A percentile compares a stretch with the other conserved stretches of the same genome.
These are phyloP conservation scores for Dioszegia aurantiaca DNA, from an alignment of 768 basidiomycete genomes.

Conservation along the genomic window DNA sequence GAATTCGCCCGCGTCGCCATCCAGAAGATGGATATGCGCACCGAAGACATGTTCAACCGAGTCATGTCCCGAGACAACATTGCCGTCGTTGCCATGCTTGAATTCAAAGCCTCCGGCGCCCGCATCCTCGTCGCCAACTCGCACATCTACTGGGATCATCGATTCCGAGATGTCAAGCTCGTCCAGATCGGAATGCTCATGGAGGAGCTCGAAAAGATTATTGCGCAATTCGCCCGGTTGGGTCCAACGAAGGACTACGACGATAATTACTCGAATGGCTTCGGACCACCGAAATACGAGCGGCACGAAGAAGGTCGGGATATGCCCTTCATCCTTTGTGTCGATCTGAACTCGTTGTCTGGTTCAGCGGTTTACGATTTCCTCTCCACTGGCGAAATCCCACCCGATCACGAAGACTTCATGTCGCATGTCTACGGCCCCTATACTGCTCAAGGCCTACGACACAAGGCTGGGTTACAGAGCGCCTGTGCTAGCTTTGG, in stretches of 20 bases:
- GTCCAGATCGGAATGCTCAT: conserved; percentile 89
- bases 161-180: conserved; percentile 91
- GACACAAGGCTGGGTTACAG: conserved; percentile 75
- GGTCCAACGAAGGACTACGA: conserved; percentile 58
- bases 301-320: conserved; percentile 62
- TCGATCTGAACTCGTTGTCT: conserved; percentile 93
- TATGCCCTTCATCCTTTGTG: conserved; percentile 85
- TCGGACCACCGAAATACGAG: conserved; percentile 39
- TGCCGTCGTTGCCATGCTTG: conserved; percentile 79
- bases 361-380: conserved; percentile 88
- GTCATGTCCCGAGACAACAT: conserved; percentile 93
- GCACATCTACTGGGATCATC: conserved; percentile 90
- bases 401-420: conserved; percentile 82
- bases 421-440: conserved; percentile 84
- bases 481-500: conserved; percentile 69
- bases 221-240: conserved; percentile 75
- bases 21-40: conserved; percentile 73
- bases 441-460: conserved; percentile 77
- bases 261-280: conserved; percentile 34
- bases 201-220: conserved; percentile 89
- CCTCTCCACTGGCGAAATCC: conserved; percentile 64
- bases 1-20: conserved; percentile 92
- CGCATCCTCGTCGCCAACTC: conserved; percentile 84
- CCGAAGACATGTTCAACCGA: conserved; percentile 99
- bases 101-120: conserved; percentile 80